phyloP scores from a whole-genome alignment of 2,329 filamentous ascomycete species.

The Verticillium nonalfalfae region DNA sequence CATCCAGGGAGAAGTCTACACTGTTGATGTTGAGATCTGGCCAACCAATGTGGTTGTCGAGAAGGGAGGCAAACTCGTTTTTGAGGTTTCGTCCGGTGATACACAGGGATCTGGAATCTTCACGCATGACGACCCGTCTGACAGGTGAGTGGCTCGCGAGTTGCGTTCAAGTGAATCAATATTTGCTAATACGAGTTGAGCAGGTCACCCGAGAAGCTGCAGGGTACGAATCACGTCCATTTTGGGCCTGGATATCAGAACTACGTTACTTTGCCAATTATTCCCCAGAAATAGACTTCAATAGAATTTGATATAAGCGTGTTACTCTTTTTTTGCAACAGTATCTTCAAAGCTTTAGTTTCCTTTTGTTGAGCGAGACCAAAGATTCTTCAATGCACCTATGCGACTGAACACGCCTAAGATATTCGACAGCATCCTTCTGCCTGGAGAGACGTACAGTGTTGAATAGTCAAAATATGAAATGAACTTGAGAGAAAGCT shows the following conservation, averaged over 20 bases:
- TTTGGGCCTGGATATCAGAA: constrained; percentile 42
- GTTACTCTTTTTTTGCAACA: too few species aligned
- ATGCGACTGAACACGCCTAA: too few species aligned
- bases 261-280: constrained; percentile 45
- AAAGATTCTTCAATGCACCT: too few species aligned
- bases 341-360: too few species aligned
- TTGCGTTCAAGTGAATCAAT: constrained; percentile 7
- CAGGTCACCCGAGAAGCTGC: constrained; percentile 31
- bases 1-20: constrained; percentile 47
- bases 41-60: constrained; percentile 51
- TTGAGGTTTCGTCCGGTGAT: constrained; percentile 50
- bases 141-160: constrained; percentile 36
- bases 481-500: too few species aligned
- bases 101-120: constrained; percentile 56
- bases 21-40: constrained; percentile 58
- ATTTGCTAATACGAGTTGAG: constrained; percentile 34
- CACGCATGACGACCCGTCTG: constrained; percentile 40
- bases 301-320: neutral
- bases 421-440: too few species aligned
- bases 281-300: constrained; percentile 24
- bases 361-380: too few species aligned
- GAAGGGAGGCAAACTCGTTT: constrained; percentile 42
- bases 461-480: too few species aligned
- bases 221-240: constrained; percentile 45
- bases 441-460: too few species aligned